Base-by-base conservation (phyloP, 192 early-diverging fungal genomes). In the Entophlyctis helioformis region DNA sequence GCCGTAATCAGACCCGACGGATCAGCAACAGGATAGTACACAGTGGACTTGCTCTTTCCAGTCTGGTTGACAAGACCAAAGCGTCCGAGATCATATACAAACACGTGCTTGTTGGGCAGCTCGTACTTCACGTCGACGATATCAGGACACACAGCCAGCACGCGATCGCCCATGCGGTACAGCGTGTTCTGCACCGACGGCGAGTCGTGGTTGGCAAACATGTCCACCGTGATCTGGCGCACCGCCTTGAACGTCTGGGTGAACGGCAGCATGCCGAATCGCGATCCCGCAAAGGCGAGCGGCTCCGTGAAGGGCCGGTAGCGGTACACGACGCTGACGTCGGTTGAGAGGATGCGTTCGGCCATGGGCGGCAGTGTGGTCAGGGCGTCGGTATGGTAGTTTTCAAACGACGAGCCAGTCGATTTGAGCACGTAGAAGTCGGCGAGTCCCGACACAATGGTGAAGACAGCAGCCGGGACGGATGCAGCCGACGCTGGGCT, bases 111-210 rank as follows among this genome's bases (percentile, higher is more conserved):
- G 33, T 34, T 34, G 33, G 33, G 33, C 8, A 34, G 33, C 8
- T 8, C 33, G 15, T 34, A 34, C 9, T 15, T 34, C 33, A 34
- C 33, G 33, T 8, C 15, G 9, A 8, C 15, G 33, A 34, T 15
- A 15, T 34, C 33, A 8, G 33, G 33, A 15, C 15, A 34, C 8
- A 34, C 33, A n/a, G n/a, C n/a, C n/a, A n/a, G n/a, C n/a, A n/a
- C n/a, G n/a, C n/a, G n/a, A n/a, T 76, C 63, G 20, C 80, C 81
- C 82, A 88, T 85, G 50, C 75, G 65, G 61, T 83, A 88, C 34
- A 85, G 67, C 18, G 85, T 84, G 31, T 81, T 79, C 66, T 88
- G 85, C 37, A 85, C 85, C 2, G 83, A 84, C 3, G 80, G 79
- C 38, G 80, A 78, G 23, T 81, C 74, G 39, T 88, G 77, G 45